phyloP scores from a whole-genome alignment of 1,139 yeast species.

The Dujonia santamariae region DNA sequence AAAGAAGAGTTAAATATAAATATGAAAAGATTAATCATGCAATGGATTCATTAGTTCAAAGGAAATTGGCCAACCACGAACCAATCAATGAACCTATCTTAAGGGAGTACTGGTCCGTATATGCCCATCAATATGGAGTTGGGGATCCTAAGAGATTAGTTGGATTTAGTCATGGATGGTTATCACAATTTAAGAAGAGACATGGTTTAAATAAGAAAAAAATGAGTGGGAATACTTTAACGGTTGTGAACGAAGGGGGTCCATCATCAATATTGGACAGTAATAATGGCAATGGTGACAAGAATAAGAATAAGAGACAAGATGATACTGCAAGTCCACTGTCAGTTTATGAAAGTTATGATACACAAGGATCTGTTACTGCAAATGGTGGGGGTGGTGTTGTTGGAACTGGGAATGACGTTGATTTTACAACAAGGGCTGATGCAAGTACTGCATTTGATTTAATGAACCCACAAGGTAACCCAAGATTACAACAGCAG shows the following conservation, averaged over 20 bases:
- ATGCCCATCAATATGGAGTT: slow-evolving; percentile 56
- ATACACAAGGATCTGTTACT: not conserved
- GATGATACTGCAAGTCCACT: not conserved
- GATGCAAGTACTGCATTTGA: slow-evolving; percentile 16
- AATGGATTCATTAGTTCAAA: slow-evolving; percentile 52
- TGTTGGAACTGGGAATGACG: not conserved
- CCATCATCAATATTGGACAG: slow-evolving; percentile 7
- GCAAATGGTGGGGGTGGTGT: not conserved
- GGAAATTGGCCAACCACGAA: slow-evolving; percentile 39
- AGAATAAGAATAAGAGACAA: slow-evolving; percentile 6
- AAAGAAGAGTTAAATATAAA: slow-evolving; percentile 50
- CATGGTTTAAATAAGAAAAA: slow-evolving; percentile 48
- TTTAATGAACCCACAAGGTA: slow-evolving; percentile 21
- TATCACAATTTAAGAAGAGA: slow-evolving; percentile 55
- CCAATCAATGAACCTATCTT: slow-evolving; percentile 54
- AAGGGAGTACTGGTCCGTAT: slow-evolving; percentile 54
- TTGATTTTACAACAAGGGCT: slow-evolving; percentile 4
- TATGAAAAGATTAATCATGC: slow-evolving; percentile 57
- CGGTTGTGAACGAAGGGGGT: slow-evolving; percentile 3
- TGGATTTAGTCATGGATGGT: slow-evolving; percentile 61
- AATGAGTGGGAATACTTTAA: slow-evolving; percentile 20
- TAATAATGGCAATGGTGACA: slow-evolving; percentile 4
- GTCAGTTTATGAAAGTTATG: not conserved
- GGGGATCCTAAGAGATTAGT: slow-evolving; percentile 56
- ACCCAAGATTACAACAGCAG: slow-evolving; percentile 9